Conservation (phyloP, 805 yeast genomes). For the Saccharomycopsis sp. region DNA sequence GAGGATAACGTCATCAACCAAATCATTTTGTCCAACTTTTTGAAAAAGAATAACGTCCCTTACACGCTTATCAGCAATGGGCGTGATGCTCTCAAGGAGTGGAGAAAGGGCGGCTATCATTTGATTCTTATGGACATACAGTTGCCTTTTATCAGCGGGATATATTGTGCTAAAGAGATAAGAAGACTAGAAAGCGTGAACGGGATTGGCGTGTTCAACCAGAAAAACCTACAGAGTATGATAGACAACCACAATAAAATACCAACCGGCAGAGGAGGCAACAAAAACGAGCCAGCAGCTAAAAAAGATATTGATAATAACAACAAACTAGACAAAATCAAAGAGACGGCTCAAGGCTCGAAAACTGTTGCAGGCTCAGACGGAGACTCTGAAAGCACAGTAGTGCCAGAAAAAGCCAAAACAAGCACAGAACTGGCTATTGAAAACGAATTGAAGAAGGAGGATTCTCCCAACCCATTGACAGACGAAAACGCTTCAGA, state of each 20-base stretch:
- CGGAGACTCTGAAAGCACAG: background rate
- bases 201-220: constrained; percentile 48
- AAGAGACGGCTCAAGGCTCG: background rate
- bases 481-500: constrained; percentile 33
- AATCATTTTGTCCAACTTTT: constrained; percentile 81
- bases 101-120: constrained; percentile 94
- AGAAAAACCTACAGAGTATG: constrained; percentile 4
- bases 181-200: constrained; percentile 76
- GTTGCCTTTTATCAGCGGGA: constrained; percentile 91
- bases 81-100: constrained; percentile 86
- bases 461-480: constrained; percentile 23
- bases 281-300: background rate
- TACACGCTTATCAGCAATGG: constrained; percentile 90
- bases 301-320: background rate
- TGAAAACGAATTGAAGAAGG: constrained; percentile 23
- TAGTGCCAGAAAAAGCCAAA: background rate
- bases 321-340: background rate
- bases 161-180: constrained; percentile 90
- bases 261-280: background rate
- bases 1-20: constrained; percentile 96
- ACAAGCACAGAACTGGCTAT: constrained; percentile 31
- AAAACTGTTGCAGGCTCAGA: background rate
- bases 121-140: constrained; percentile 96
- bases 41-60: constrained; percentile 77
- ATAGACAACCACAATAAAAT: constrained; percentile 1